These are phyloP conservation scores for Cymodocea nodosa DNA, from an alignment of 116 monocot genomes.

Conservation along the genomic window DNA sequence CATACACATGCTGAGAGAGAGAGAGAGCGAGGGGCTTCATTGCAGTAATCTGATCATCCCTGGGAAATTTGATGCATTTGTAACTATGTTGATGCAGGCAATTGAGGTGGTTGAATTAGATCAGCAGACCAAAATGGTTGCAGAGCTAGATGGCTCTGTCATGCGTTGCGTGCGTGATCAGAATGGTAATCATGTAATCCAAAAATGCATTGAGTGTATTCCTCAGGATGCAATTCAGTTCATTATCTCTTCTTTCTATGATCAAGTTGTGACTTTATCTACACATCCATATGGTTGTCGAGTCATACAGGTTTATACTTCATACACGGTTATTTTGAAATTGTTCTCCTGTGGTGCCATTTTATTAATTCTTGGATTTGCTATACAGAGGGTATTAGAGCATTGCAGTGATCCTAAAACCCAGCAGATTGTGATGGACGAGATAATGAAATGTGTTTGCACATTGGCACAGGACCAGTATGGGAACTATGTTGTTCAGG, in stretches of 20 bases:
- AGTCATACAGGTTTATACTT: slow-evolving; percentile 59
- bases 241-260: slow-evolving; percentile 85
- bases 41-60: background rate
- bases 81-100: slow-evolving; percentile 14
- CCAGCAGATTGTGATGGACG: slow-evolving; percentile 70
- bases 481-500: slow-evolving; percentile 93
- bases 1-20: too few species aligned
- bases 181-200: slow-evolving; percentile 98
- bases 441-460: slow-evolving; percentile 45
- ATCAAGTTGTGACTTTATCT: slow-evolving; percentile 76
- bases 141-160: slow-evolving; percentile 76
- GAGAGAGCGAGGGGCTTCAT: background rate
- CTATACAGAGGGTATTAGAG: slow-evolving; percentile 64
- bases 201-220: slow-evolving; percentile 91
- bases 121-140: slow-evolving; percentile 54
- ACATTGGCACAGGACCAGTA: slow-evolving; percentile 74
- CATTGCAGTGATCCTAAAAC: slow-evolving; percentile 59
- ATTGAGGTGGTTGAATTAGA: slow-evolving; percentile 40
- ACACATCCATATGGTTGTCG: slow-evolving; percentile 98
- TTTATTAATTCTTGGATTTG: background rate
- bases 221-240: slow-evolving; percentile 81
- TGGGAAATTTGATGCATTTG: background rate
- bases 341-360: background rate
- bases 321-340: background rate
- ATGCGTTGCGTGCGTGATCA: slow-evolving; percentile 95